Evolutionary conservation across 1,284 basidiomycete genomes (phyloP), one percentile per base, ranked within the genome.

Genomic region (Chalciporus sp.): DNA sequence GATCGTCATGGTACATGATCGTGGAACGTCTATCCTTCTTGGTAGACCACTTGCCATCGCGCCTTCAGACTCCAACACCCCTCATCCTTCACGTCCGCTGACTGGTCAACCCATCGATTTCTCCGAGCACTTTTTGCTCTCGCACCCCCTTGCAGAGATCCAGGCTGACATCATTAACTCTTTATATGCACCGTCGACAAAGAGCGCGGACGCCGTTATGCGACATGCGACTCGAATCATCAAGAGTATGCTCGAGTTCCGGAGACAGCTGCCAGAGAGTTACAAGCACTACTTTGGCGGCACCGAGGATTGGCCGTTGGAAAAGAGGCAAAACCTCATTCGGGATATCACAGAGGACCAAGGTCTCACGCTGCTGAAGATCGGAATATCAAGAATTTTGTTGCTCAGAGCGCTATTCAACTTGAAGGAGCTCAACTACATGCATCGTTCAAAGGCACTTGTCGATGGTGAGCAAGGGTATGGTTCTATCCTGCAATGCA

Each of bases 91-190:
- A 37, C 82, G 82, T 5, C 65, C 76, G 28, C 73, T 79, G 53
- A 73, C 74, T 11, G 67, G 68, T 14, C 72, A 72, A 46, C 71
- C 66, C 27, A 56, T 65, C 35, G 76, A 81, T 50, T 78, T 63
- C 58, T 88, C 86, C 2, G 86, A 88, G 58, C 88, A 92, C 64
- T 91, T 90, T 65, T 76, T 85, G 46, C 72, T 84, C 16, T 88
- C 85, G 23, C 80, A 83, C 42, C 83, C 85, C 14, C 77, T 91
- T 48, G 84, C 85, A 19, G 86, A 90, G 57, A 89, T 92, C 51
- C 90, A 92, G 58, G 90, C 89, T 3, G 90, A 92, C 59, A 90
- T 92, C 56, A 88, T 92, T 72, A 90, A 88, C 64, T 88, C 87
- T 4, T 76, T 92, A 14, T 92, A 92, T 66, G 79, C 83, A 4